Evolutionary conservation across 306 rosid species (phyloP).

Genomic region (Alnus rubra): DNA sequence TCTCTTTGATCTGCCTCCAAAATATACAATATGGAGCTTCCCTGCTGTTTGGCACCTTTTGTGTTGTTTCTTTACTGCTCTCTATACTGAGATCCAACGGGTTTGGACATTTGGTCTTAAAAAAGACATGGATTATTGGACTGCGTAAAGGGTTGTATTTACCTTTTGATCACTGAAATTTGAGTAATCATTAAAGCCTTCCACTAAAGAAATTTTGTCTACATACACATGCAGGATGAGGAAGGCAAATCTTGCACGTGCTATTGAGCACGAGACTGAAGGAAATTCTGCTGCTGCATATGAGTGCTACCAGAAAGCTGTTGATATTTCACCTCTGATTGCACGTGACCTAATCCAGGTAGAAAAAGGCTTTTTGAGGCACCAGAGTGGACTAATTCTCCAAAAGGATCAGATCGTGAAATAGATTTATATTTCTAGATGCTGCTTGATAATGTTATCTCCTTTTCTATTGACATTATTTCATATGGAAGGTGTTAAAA

Average conservation of each 20-base stretch:
- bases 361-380: conserved; percentile 7
- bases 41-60: background rate
- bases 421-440: background rate
- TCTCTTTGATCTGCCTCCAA: background rate
- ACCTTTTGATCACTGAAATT: background rate
- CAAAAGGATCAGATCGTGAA: conserved; percentile 2
- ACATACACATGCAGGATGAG: conserved; percentile 53
- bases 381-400: conserved; percentile 13
- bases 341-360: conserved; percentile 83
- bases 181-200: background rate
- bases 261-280: conserved; percentile 65
- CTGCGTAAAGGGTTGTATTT: background rate
- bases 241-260: conserved; percentile 87
- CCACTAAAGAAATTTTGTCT: conserved; percentile 20
- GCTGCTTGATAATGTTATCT: background rate
- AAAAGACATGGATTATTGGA: background rate
- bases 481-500: conserved; percentile 65
- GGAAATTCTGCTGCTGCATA: conserved; percentile 87
- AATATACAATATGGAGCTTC: background rate
- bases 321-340: conserved; percentile 83
- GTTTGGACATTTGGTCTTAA: background rate
- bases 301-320: conserved; percentile 96
- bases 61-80: conserved; percentile 13
- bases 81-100: background rate
- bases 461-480: conserved; percentile 16